A percentile compares a stretch with the other conserved stretches of the same genome.
These are phyloP conservation scores for Monosporascus sp. DNA, from an alignment of 2,329 filamentous ascomycete genomes.

Conservation along the genomic window DNA sequence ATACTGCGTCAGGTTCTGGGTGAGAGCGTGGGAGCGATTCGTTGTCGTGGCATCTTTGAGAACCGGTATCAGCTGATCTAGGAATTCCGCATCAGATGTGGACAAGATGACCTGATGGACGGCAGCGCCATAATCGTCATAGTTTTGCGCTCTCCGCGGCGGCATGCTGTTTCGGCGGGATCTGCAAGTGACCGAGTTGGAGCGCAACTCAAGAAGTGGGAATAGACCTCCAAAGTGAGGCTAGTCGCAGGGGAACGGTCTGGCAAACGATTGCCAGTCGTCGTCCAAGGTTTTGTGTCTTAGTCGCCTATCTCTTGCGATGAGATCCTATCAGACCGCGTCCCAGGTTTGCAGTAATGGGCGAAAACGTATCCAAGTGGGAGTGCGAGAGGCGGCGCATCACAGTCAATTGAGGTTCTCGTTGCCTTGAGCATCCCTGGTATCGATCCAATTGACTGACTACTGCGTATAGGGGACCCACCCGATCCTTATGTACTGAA, in stretches of 20 bases:
- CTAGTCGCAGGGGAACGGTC: background rate
- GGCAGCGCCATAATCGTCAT: constrained; percentile 30
- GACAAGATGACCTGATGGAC: constrained; percentile 78
- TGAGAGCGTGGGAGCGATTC: constrained; percentile 65
- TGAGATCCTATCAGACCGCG: too few species aligned
- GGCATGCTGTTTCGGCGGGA: constrained; percentile 2
- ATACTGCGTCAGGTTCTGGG: constrained; percentile 75
- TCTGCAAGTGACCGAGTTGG: background rate
- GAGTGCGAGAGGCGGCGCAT: too few species aligned
- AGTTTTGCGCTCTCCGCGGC: constrained; percentile 26
- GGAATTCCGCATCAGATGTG: constrained; percentile 85
- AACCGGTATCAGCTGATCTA: constrained; percentile 91
- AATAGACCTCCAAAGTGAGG: background rate
- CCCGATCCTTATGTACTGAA: too few species aligned
- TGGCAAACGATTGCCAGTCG: too few species aligned
- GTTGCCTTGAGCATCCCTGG: too few species aligned
- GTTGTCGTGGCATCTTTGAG: constrained; percentile 83
- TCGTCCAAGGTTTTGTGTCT: too few species aligned
- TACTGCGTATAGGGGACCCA: too few species aligned
- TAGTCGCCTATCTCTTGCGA: too few species aligned
- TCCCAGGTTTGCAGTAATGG: too few species aligned
- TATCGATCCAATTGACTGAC: too few species aligned
- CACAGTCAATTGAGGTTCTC: too few species aligned
- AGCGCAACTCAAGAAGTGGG: background rate
- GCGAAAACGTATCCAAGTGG: too few species aligned